phyloP scores from a whole-genome alignment of 768 basidiomycete species.

The Rhizopogon sp. region DNA sequence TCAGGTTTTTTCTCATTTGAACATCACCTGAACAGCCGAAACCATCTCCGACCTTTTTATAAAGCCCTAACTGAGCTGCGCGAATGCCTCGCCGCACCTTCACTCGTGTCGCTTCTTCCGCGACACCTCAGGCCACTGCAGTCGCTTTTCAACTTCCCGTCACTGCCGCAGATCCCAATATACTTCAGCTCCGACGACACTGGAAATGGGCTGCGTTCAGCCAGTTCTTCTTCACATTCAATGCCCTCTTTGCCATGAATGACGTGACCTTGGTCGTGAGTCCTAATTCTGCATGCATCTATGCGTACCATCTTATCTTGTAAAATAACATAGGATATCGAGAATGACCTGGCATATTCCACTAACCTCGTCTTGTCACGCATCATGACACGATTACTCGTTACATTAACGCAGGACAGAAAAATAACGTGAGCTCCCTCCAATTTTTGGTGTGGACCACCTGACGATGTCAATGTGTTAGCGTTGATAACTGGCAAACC shows the following conservation, averaged over 20 bases:
- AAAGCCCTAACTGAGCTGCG: slow-evolving; percentile 30
- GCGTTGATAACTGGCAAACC: slow-evolving; percentile 75
- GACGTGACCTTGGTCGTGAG: slow-evolving; percentile 66
- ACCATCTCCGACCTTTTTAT: slow-evolving; percentile 35
- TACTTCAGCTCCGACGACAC: slow-evolving; percentile 60
- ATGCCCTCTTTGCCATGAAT: slow-evolving; percentile 61
- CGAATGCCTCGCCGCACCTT: slow-evolving; percentile 57
- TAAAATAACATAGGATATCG: slow-evolving; percentile 55
- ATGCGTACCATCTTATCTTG: slow-evolving; percentile 4
- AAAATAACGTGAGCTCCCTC: slow-evolving; percentile 60
- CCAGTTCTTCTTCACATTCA: slow-evolving; percentile 88
- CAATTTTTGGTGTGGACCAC: slow-evolving; percentile 17
- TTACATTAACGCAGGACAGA: slow-evolving; percentile 73
- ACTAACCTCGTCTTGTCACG: slow-evolving; percentile 60
- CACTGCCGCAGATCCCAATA: slow-evolving; percentile 30
- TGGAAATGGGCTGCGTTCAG: slow-evolving; percentile 94
- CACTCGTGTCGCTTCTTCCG: slow-evolving; percentile 28
- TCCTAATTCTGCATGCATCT: slow-evolving; percentile 7
- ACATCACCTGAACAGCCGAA: slow-evolving; percentile 15
- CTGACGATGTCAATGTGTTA: slow-evolving; percentile 23
- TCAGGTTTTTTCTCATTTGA: not conserved
- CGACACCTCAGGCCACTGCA: slow-evolving; percentile 23
- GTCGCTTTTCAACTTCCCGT: slow-evolving; percentile 21
- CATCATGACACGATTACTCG: slow-evolving; percentile 70
- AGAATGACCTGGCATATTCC: slow-evolving; percentile 65